Percentiles rank a stretch among this genome's conserved stretches.
Conservation (phyloP, 169 alveolate species). For the Plasmodium cynomolgi region DNA sequence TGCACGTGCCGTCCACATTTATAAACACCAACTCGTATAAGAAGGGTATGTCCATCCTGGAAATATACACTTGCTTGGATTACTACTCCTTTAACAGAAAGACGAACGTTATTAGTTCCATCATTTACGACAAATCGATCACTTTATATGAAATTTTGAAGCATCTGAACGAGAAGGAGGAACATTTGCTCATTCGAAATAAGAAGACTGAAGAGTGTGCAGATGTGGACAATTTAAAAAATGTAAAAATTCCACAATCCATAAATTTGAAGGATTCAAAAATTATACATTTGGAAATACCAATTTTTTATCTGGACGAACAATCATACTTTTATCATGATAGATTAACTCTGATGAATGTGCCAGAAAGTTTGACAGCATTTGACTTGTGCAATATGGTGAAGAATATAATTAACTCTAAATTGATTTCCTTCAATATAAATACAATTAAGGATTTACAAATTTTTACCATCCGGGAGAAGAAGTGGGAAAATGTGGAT, state of each 20-base stretch:
- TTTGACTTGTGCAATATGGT: background rate
- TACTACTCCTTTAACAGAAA: conserved; percentile 34
- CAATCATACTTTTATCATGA: conserved; percentile 33
- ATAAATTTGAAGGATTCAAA: conserved; percentile 27
- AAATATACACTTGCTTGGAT: conserved; percentile 15
- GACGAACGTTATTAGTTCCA: conserved; percentile 21
- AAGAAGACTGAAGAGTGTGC: conserved; percentile 44
- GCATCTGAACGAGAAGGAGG: conserved; percentile 11
- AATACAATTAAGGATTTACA: conserved; percentile 12
- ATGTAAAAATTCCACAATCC: conserved; percentile 25
- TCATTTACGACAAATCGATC: conserved; percentile 20
- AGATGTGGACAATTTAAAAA: conserved; percentile 29
- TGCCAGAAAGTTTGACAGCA: conserved; percentile 48
- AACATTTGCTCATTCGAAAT: conserved; percentile 45
- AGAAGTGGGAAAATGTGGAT: conserved; percentile 35
- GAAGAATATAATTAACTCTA: conserved; percentile 29
- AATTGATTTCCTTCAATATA: conserved; percentile 12
- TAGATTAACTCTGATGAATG: conserved; percentile 37
- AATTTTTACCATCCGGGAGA: conserved; percentile 23
- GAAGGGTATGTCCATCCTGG: conserved; percentile 24
- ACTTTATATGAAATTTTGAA: conserved; percentile 41
- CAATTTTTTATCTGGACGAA: conserved; percentile 52
- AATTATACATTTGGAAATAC: conserved; percentile 48
- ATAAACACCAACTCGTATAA: conserved; percentile 18
- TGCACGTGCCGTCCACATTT: conserved; percentile 62